Conservation (phyloP, 1,284 basidiomycete species). For the Trichosporon sp. region DNA sequence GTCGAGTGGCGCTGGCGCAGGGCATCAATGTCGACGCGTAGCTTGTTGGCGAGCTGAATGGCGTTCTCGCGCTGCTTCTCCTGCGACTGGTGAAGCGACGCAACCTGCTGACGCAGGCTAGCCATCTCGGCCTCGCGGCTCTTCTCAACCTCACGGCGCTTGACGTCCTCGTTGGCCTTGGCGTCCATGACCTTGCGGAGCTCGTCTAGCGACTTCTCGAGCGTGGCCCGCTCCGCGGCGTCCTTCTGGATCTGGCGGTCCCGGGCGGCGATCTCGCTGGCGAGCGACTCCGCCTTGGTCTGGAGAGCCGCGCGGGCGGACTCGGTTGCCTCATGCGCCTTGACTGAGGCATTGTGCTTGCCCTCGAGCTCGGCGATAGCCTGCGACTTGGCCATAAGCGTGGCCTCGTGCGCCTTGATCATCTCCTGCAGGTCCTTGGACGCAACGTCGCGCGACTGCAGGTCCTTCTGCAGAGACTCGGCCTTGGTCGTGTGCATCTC, state of each 20-base stretch:
- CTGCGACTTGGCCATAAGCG: conserved; percentile 73
- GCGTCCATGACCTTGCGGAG: conserved; percentile 73
- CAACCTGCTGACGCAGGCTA: conserved; percentile 65
- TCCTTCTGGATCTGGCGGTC: conserved; percentile 61
- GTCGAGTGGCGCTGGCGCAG: conserved; percentile 55
- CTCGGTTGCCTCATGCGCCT: conserved; percentile 40
- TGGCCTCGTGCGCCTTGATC: conserved; percentile 57
- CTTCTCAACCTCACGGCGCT: conserved; percentile 75
- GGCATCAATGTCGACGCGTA: conserved; percentile 48
- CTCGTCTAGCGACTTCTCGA: conserved; percentile 81
- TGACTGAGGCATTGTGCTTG: conserved; percentile 56
- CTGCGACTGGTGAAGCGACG: conserved; percentile 31
- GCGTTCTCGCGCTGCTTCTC: conserved; percentile 39
- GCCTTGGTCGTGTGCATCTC: conserved; percentile 61
- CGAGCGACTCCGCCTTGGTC: conserved; percentile 64
- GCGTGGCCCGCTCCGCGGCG: conserved; percentile 56
- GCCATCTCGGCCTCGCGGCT: conserved; percentile 80
- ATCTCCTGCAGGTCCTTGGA: conserved; percentile 60
- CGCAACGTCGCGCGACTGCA: conserved; percentile 70
- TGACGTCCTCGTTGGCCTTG: conserved; percentile 79
- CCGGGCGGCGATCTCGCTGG: conserved; percentile 62
- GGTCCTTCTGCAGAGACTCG: conserved; percentile 61
- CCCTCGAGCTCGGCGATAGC: conserved; percentile 61
- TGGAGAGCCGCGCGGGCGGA: conserved; percentile 59
- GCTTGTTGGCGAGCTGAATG: conserved; percentile 39